Conservation (phyloP, 345 rosid genomes). For the Populus simonii region DNA sequence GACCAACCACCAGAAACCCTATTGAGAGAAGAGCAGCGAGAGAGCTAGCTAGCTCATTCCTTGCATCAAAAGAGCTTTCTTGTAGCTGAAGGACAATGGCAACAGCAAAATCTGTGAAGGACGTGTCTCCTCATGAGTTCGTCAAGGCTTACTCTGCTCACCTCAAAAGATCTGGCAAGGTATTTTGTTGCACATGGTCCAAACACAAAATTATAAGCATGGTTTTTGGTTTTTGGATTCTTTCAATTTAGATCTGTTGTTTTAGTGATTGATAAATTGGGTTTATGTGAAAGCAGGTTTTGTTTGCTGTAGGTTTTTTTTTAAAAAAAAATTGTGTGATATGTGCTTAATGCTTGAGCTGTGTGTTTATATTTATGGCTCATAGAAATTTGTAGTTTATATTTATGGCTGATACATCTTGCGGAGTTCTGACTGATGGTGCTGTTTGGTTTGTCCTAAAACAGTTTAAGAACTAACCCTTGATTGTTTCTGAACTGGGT, state of each 20-base stretch:
- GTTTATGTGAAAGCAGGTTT: neutral
- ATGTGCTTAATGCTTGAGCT: neutral
- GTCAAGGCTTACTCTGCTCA: slow-evolving; percentile 83
- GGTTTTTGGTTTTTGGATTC: neutral
- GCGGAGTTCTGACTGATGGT: neutral
- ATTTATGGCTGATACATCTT: neutral
- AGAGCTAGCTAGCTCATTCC: neutral
- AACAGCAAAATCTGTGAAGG: slow-evolving; percentile 61
- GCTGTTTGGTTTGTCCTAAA: neutral
- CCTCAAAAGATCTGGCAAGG: slow-evolving; percentile 96
- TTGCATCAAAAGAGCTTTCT: neutral
- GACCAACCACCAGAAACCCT: neutral
- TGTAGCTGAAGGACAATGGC: slow-evolving; percentile 25
- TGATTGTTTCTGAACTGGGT: neutral
- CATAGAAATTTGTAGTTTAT: neutral
- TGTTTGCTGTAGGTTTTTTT: neutral
- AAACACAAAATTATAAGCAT: neutral
- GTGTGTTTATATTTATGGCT: neutral
- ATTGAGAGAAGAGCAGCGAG: neutral
- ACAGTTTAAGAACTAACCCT: neutral
- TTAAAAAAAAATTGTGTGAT: neutral
- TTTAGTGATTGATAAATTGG: neutral
- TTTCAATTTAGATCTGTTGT: slow-evolving; percentile 1
- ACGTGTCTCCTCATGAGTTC: slow-evolving; percentile 86
- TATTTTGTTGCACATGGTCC: neutral